Evolutionary conservation across 2,329 filamentous ascomycete genomes (phyloP), one percentile per base, ranked within the genome.

Genomic region (Penicillium olsonii): DNA sequence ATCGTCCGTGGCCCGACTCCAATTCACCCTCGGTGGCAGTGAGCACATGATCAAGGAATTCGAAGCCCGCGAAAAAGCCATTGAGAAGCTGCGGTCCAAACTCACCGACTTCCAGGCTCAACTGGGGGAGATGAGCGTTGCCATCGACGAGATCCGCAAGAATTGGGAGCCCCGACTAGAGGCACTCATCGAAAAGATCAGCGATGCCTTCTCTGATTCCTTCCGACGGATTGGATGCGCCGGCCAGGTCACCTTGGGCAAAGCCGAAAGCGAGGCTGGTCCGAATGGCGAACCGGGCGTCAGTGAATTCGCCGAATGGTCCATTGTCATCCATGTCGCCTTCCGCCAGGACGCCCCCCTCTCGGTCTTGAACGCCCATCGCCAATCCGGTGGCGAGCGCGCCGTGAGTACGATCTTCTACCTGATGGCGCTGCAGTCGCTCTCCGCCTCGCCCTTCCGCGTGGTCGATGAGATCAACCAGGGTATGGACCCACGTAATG

Each of bases 381-480:
- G 94, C 5, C 94, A 99, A 70, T 97, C 92, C 1, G 94, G 94
- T 63, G 94, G 94, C 56, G 94, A 99, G 75, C 87, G 94, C 52
- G 90, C 94, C 19, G 92, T 99, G 18, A 95, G 90, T 18, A 99
- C 94, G 12, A 95, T 97, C 66, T 99, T 97, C 80, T 99, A 95
- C 75, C 89, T 99, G 48, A 97, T 99, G 92, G 90, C 94, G 5
- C 82, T 99, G 20, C 94, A 99, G 70, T 89, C 89, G 42, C 85
- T 99, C 63, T 92, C 94, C 14, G 88, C 91, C 63, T 91, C 92
- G 3, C 94, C 94, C 1, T 99, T 99, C 82, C 90, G 94, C 44
- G 92, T 99, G 42, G 94, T 99, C 51, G 94, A 99, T 72, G 94
- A 99, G 75, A 99, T 99, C 79, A 99, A 99, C 68, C 94, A 99